Evolutionary conservation across 441 rosid genomes (phyloP).

Genomic region (Populus hybrid): DNA sequence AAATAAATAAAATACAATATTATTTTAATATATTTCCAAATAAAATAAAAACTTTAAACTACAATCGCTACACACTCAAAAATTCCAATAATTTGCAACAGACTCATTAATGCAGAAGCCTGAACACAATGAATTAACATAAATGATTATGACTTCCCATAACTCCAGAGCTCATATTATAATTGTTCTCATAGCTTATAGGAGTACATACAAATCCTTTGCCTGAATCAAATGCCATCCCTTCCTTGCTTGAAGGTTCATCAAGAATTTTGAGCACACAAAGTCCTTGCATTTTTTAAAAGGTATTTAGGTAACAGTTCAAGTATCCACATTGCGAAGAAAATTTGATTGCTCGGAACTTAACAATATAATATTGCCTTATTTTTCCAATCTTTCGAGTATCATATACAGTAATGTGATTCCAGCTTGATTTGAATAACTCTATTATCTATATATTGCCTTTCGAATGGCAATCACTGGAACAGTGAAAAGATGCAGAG

Average conservation of each 20-base stretch:
- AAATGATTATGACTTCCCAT: background rate
- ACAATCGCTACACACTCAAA: too few species aligned
- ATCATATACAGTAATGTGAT: background rate
- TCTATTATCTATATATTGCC: too few species aligned
- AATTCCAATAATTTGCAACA: too few species aligned
- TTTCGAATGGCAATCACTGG: too few species aligned
- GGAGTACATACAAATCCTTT: background rate
- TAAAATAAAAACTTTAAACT: too few species aligned
- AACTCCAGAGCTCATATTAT: background rate
- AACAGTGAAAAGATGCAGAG: background rate
- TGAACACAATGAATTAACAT: background rate
- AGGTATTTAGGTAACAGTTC: background rate
- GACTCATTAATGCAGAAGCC: background rate
- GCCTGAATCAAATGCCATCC: background rate
- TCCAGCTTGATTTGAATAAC: background rate
- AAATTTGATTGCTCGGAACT: background rate
- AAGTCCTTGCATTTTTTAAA: background rate
- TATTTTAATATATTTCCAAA: too few species aligned
- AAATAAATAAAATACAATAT: too few species aligned
- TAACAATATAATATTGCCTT: background rate
- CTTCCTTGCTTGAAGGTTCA: background rate
- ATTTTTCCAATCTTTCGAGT: background rate
- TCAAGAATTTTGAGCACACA: background rate
- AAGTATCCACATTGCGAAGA: background rate
- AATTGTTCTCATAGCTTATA: background rate